Base-by-base conservation (phyloP, 768 basidiomycete genomes). In the Phlebiopsis gigantea region DNA sequence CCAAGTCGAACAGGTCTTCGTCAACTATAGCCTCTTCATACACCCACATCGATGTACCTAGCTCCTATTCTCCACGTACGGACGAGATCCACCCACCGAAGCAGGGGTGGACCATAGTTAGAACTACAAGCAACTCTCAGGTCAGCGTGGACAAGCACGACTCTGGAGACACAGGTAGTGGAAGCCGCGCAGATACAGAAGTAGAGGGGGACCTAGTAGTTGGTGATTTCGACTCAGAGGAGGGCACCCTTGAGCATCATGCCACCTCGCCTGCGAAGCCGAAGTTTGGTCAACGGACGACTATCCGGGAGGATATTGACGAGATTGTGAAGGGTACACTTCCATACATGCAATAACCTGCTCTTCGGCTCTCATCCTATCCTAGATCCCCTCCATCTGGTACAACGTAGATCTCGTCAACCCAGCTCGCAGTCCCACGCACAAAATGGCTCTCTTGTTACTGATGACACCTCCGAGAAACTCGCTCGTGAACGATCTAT, bases 41-140 rank as follows among this genome's bases (percentile, higher is more conserved):
- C 70, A 93, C 90, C 46, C 88, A 92, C 69, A 72, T 93, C 34
- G 79, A 77, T 60, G 82, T 83, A 2, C 90, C 89, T 22, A 81
- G 84, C 58, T 90, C 89, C 15, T 90, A 90, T 69, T 84, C 87
- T 21, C 77, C 84, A 29, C 81, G 76, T 62, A 59, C 70, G 42
- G 81, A 82, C 49, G 68, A 64, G 26, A 51, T 62, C 26, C 73
- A 70, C 53, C 31, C 58, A 19, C 72, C 77, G 51, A 83, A 83
- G 69, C 77, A 79, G 66, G 85, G 85, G 45, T 93, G 90, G 90
- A 91, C 89, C 17, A 85, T 91, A 63, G 84, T 93, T 57, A 73
- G 77, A 61, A 82, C 73, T 57, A 69, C 73, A 15, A 66, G 69
- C 43, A 58, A 65, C 25, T 66, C 65, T 48, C 66, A 65, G 42